phyloP scores from a whole-genome alignment of 345 rosid species.

The Anacardium occidentale region DNA sequence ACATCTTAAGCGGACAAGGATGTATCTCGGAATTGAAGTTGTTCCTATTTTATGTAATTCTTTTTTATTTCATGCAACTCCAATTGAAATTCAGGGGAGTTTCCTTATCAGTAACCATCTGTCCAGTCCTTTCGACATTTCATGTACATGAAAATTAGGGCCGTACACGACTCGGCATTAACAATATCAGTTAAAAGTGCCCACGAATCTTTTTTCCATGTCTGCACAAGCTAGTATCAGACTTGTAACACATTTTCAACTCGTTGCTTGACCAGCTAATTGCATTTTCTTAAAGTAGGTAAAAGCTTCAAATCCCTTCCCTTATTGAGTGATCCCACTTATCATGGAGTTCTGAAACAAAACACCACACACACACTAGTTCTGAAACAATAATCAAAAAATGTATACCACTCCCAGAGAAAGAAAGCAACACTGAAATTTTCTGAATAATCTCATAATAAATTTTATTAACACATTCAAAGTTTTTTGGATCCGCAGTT shows the following conservation, averaged over 20 bases:
- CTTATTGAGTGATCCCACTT: conserved; percentile 56
- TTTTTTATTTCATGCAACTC: conserved; percentile 28
- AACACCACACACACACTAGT: too few species aligned
- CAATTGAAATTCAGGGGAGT: conserved; percentile 49
- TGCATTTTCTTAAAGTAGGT: conserved; percentile 55
- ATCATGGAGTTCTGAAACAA: conserved; percentile 71
- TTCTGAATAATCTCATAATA: too few species aligned
- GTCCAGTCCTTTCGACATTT: conserved; percentile 62
- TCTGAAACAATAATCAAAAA: too few species aligned
- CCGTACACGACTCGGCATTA: conserved; percentile 45
- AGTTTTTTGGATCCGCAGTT: too few species aligned
- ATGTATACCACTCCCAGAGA: too few species aligned
- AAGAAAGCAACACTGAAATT: too few species aligned
- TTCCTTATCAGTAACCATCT: conserved; percentile 43
- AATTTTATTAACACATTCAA: too few species aligned
- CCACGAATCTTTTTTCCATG: conserved; percentile 53
- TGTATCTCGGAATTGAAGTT: background rate
- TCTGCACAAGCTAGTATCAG: conserved; percentile 61
- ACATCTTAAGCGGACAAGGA: conserved; percentile 4
- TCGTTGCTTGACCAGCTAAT: conserved; percentile 35
- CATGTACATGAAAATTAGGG: conserved; percentile 62
- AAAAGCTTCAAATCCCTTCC: conserved; percentile 48
- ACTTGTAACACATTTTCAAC: conserved; percentile 59
- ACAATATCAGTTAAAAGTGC: conserved; percentile 36
- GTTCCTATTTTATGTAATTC: background rate